phyloP scores from a whole-genome alignment of 805 yeast genomes.

The Ogataea chonburiensis region DNA sequence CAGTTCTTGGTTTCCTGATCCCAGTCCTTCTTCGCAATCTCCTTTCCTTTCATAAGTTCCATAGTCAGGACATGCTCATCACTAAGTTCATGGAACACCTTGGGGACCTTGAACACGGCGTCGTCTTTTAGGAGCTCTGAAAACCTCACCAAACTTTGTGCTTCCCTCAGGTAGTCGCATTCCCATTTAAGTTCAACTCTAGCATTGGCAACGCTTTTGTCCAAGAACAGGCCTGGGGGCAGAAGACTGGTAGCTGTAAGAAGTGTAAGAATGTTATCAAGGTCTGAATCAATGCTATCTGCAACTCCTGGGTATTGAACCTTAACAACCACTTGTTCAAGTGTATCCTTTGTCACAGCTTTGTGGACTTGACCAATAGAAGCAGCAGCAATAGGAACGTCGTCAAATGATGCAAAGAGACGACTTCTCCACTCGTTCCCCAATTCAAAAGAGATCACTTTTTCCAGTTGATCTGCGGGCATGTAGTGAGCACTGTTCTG shows the following conservation, averaged over 20 bases:
- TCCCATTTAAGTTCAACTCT: conserved; percentile 95
- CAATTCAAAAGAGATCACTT: conserved; percentile 67
- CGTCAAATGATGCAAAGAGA: conserved; percentile 70
- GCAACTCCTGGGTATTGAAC: conserved; percentile 98
- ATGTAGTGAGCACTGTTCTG: conserved; percentile 95
- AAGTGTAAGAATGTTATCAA: conserved; percentile 78
- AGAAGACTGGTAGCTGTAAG: conserved; percentile 82
- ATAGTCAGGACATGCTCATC: conserved; percentile 85
- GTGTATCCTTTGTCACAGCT: conserved; percentile 61
- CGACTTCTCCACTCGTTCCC: conserved; percentile 77
- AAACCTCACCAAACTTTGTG: conserved; percentile 69
- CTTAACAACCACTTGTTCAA: conserved; percentile 83
- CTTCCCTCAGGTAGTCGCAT: conserved; percentile 92
- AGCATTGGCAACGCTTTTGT: conserved; percentile 90
- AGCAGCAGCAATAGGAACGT: conserved; percentile 93
- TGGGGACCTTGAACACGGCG: conserved; percentile 74
- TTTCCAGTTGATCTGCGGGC: conserved; percentile 89
- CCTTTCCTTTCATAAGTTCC: conserved; percentile 83
- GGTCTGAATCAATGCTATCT: conserved; percentile 88
- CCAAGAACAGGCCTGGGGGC: conserved; percentile 90
- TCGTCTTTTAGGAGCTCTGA: conserved; percentile 58
- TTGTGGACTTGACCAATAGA: conserved; percentile 95
- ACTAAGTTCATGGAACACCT: conserved; percentile 71
- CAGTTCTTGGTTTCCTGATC: conserved; percentile 72
- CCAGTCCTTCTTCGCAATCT: conserved; percentile 75